phyloP scores from a whole-genome alignment of 2,329 filamentous ascomycete genomes.

The Colletotrichum tabaci region DNA sequence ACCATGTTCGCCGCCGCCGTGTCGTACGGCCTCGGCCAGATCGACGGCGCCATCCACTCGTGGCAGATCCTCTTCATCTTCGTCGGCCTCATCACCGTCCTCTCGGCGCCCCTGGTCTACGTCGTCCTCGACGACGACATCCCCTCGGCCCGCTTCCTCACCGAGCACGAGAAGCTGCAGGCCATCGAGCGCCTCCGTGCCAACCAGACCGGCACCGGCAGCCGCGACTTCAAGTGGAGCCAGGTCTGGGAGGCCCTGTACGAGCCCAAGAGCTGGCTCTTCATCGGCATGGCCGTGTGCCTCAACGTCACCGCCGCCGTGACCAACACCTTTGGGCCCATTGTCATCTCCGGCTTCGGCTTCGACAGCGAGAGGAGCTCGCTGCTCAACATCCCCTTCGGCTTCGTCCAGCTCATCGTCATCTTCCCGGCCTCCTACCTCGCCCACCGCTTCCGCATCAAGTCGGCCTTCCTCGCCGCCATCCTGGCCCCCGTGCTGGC shows the following conservation, averaged over 20 bases:
- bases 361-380: conserved; percentile 71
- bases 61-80: conserved; percentile 72
- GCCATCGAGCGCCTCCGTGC: conserved; percentile 80
- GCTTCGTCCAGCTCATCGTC: conserved; percentile 71
- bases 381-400: conserved; percentile 78
- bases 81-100: conserved; percentile 72
- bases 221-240: conserved; percentile 76
- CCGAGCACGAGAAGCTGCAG: conserved; percentile 75
- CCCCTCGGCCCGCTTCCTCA: conserved; percentile 69
- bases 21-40: conserved; percentile 71
- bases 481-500: conserved; percentile 73
- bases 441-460: conserved; percentile 69
- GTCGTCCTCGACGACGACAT: conserved; percentile 74
- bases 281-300: conserved; percentile 71
- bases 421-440: conserved; percentile 73
- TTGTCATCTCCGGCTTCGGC: conserved; percentile 73
- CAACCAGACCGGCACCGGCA: conserved; percentile 83
- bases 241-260: conserved; percentile 70
- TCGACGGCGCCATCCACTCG: conserved; percentile 53
- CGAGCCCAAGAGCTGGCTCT: conserved; percentile 71
- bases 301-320: conserved; percentile 77
- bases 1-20: conserved; percentile 70
- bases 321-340: conserved; percentile 75
- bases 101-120: conserved; percentile 71
- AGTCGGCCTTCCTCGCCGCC: conserved; percentile 67